Evolutionary conservation across 1,284 basidiomycete species (phyloP).

Genomic region (Cryptococcus jaspeensis): DNA sequence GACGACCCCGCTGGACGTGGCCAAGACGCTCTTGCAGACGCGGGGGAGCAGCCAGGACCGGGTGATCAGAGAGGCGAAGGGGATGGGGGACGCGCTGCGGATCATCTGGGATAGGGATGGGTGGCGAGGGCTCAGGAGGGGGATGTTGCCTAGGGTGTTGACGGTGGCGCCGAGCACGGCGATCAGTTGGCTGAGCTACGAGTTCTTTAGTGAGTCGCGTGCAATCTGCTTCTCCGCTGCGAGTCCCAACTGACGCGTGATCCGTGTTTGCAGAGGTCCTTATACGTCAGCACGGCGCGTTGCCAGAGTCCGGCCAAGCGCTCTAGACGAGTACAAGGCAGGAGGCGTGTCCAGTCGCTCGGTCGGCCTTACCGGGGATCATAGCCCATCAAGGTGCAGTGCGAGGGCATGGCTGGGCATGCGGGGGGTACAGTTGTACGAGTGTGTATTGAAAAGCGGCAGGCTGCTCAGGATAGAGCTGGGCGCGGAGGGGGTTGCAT

Average conservation of each 20-base stretch:
- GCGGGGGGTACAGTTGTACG: neutral
- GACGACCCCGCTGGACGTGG: slow-evolving; percentile 97
- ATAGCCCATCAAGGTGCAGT: too few relatives aligned
- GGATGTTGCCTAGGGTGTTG: slow-evolving; percentile 85
- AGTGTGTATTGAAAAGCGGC: neutral
- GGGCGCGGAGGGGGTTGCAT: too few relatives aligned
- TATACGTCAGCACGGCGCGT: slow-evolving; percentile 40
- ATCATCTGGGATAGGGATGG: slow-evolving; percentile 88
- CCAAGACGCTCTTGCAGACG: slow-evolving; percentile 83
- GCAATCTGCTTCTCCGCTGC: neutral
- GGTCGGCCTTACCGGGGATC: too few relatives aligned
- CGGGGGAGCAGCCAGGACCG: slow-evolving; percentile 77
- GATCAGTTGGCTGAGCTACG: slow-evolving; percentile 94
- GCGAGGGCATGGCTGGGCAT: too few relatives aligned
- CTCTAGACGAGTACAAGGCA: slow-evolving; percentile 4
- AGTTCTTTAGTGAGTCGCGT: slow-evolving; percentile 84
- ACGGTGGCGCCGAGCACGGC: slow-evolving; percentile 98
- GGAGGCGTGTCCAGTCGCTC: too few relatives aligned
- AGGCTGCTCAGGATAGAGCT: too few relatives aligned
- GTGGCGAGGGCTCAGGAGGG: slow-evolving; percentile 77
- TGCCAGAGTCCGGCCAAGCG: slow-evolving; percentile 43
- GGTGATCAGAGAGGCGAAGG: slow-evolving; percentile 77
- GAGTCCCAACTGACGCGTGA: neutral
- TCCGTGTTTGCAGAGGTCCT: slow-evolving; percentile 40
- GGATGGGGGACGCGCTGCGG: slow-evolving; percentile 84